phyloP scores from a whole-genome alignment of 805 yeast genomes.

The Teunomyces aglyptinius region DNA sequence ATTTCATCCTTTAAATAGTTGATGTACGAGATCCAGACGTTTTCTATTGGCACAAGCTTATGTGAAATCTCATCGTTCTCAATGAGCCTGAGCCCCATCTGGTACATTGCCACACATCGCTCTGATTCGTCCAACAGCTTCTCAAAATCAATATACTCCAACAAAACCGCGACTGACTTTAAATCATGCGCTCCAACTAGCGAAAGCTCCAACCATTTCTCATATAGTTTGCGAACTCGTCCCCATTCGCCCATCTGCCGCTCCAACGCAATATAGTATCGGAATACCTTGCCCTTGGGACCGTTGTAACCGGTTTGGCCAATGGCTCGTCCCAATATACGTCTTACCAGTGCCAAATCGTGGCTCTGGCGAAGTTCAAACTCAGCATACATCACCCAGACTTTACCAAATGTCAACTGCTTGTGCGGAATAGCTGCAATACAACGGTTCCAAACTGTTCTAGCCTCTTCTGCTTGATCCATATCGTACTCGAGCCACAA shows the following conservation, averaged over 20 bases:
- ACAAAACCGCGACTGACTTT: conserved; percentile 43
- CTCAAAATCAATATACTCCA: conserved; percentile 69
- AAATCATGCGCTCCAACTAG: conserved; percentile 8
- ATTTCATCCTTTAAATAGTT: conserved; percentile 61
- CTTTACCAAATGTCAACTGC: conserved; percentile 61
- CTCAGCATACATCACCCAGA: conserved; percentile 71
- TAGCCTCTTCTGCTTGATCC: conserved; percentile 44
- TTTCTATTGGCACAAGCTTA: conserved; percentile 19
- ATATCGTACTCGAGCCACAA: conserved; percentile 54
- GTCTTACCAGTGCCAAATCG: conserved; percentile 53
- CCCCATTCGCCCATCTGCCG: conserved; percentile 71
- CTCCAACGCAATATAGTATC: conserved; percentile 68
- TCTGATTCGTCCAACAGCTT: conserved; percentile 62
- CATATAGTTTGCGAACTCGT: conserved; percentile 70
- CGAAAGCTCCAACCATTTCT: conserved; percentile 53
- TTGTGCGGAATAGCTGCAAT: conserved; percentile 55
- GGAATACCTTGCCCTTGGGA: conserved; percentile 59
- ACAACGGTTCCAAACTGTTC: conserved; percentile 51
- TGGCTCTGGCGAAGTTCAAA: conserved; percentile 64
- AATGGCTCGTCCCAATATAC: conserved; percentile 66
- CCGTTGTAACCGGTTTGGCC: conserved; percentile 47
- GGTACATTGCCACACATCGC: conserved; percentile 63
- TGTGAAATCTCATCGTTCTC: conserved; percentile 26
- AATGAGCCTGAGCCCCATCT: conserved; percentile 43
- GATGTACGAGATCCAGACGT: conserved; percentile 38